Conservation (phyloP, 2,329 filamentous ascomycete species). For the Nectriaceae sp. region DNA sequence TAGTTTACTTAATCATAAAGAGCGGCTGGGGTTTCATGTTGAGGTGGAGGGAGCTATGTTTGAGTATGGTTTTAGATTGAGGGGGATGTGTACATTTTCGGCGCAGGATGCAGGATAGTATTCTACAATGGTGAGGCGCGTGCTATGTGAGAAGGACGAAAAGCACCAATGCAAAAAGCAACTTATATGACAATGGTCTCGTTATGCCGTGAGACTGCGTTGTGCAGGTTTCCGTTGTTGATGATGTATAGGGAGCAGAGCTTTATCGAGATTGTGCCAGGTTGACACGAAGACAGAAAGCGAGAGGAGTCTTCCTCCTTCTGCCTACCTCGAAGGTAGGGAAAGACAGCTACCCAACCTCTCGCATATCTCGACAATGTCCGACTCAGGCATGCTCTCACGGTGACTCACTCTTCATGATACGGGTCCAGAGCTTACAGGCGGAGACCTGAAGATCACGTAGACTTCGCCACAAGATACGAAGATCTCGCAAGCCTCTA, state of each 20-base stretch:
- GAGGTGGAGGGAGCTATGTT: slow-evolving; percentile 5
- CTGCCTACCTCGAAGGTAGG: too few relatives aligned
- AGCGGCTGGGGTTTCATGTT: neutral
- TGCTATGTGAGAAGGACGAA: too few relatives aligned
- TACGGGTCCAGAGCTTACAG: neutral
- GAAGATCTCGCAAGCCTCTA: neutral
- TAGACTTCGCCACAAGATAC: neutral
- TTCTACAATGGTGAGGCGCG: slow-evolving; percentile 2
- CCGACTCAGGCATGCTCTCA: neutral
- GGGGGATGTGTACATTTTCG: slow-evolving; percentile 10
- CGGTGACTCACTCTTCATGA: neutral
- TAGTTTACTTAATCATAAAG: slow-evolving; percentile 13
- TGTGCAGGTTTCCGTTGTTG: too few relatives aligned
- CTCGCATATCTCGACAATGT: neutral
- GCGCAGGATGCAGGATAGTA: slow-evolving; percentile 8
- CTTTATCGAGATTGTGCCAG: too few relatives aligned
- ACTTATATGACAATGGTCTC: too few relatives aligned
- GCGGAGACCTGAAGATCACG: neutral
- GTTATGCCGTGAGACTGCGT: too few relatives aligned
- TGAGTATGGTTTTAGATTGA: slow-evolving; percentile 12
- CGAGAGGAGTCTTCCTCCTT: too few relatives aligned
- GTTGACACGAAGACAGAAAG: too few relatives aligned
- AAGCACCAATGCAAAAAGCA: too few relatives aligned
- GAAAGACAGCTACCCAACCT: neutral
- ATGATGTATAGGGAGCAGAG: too few relatives aligned